Conservation (phyloP, 495 filamentous ascomycete species). For the Tuber calosporum region DNA sequence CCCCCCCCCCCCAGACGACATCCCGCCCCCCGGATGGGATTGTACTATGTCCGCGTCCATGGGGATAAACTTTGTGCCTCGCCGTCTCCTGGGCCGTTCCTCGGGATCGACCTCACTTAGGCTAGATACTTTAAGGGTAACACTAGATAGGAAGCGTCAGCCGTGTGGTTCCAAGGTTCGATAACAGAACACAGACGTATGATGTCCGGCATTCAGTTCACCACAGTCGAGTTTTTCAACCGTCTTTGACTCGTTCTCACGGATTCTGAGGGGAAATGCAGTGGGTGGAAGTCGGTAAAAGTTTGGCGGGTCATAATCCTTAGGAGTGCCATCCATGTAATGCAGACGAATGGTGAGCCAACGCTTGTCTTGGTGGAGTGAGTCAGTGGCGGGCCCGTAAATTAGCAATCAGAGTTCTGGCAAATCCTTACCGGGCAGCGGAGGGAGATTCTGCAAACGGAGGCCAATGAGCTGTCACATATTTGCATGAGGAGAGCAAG, state of each 20-base stretch:
- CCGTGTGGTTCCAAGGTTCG: background rate
- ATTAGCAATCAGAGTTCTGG: background rate
- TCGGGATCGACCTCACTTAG: conserved; percentile 20
- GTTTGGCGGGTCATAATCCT: conserved; percentile 35
- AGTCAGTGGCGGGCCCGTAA: conserved; percentile 5
- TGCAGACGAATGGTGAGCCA: conserved; percentile 40
- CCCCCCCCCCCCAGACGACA: background rate
- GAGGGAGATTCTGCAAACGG: conserved; percentile 30
- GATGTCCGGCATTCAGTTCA: conserved; percentile 37
- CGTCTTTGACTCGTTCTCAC: conserved; percentile 26
- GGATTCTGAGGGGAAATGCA: conserved; percentile 30
- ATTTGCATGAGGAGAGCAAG: background rate
- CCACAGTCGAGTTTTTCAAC: conserved; percentile 35
- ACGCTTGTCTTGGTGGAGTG: conserved; percentile 23
- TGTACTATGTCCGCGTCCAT: conserved; percentile 30
- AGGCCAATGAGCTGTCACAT: conserved; percentile 7
- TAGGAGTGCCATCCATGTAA: conserved; percentile 36
- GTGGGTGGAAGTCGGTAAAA: conserved; percentile 35
- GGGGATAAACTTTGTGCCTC: conserved; percentile 23
- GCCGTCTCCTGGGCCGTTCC: conserved; percentile 26
- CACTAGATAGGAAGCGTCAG: conserved; percentile 11
- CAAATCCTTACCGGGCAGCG: conserved; percentile 33
- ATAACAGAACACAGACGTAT: conserved; percentile 28
- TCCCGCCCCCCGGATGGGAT: conserved; percentile 13
- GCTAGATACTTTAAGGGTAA: conserved; percentile 39